Evolutionary conservation across 2,329 filamentous ascomycete species (phyloP), one percentile per base, ranked within the genome.

Genomic region (Colletotrichum sp.): DNA sequence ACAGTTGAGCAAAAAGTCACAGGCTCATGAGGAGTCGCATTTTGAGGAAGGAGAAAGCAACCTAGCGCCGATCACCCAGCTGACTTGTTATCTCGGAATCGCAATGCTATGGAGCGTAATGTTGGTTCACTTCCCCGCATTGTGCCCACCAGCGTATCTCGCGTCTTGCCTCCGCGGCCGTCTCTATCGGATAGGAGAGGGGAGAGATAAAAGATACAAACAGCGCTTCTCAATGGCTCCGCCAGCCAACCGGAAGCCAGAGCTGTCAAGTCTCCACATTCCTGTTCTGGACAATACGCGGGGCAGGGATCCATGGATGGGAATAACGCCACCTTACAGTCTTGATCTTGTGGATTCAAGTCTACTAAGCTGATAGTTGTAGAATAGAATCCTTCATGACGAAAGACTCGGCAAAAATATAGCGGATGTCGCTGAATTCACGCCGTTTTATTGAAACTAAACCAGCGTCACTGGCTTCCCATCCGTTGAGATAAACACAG

Each of bases 361-460:
- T n/a, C 38, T 43, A 2, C 38, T 43, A 1, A n/a, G 0, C 1
- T 18, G 38, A 43, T 43, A 12, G 5, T 6, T n/a, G 38, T 43
- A 0, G 3, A 36, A 36, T 16, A 16, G 34, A 1, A 4, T 18
- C 1, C 38, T 3, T 6, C 0, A 5, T 10, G 16, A 43, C 16
- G 16, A 10, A 18, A 10, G 8, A 1, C 38, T 6, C 2, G 38
- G 38, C 38, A 1, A n/a, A 43, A 43, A 3, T 0, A 10, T 10
- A 18, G 38, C 16, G 8, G 16, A 1, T 2, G 16, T 18, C 8
- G 16, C 36, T 9, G 0, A 43, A 5, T 43, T 10, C 8, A 43
- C 0, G 2, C 16, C 16, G 0, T 38, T 38, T 2, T 8, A 43
- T 43, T n/a, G 2, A n/a, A 43, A 43, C 2, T 18, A n/a, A 43